Evolutionary conservation across 805 yeast species (phyloP).

Genomic region (Pichia nanzhaoensis): DNA sequence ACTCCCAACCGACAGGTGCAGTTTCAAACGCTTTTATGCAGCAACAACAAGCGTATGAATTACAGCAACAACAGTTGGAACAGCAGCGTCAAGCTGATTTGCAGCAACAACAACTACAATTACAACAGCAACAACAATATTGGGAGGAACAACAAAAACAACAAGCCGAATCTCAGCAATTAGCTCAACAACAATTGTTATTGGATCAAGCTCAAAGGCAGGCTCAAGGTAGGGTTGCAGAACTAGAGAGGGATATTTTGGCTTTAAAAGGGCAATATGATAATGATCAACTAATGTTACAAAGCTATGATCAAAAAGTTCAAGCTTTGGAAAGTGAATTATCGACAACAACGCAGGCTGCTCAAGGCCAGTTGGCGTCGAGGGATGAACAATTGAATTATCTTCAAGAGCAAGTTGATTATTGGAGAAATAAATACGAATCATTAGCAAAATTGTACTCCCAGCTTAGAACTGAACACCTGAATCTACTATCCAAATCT

Average conservation of each 20-base stretch:
- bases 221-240: conserved; percentile 72
- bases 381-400: conserved; percentile 66
- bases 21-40: conserved; percentile 34
- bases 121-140: conserved; percentile 62
- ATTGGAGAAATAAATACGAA: conserved; percentile 85
- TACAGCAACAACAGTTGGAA: conserved; percentile 54
- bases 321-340: conserved; percentile 74
- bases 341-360: conserved; percentile 49
- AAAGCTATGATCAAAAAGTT: conserved; percentile 83
- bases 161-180: conserved; percentile 60
- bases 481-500: conserved; percentile 67
- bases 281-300: conserved; percentile 73
- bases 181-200: conserved; percentile 62
- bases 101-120: conserved; percentile 59
- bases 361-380: conserved; percentile 64
- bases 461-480: conserved; percentile 86
- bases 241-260: conserved; percentile 73
- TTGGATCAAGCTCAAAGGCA: conserved; percentile 66
- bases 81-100: conserved; percentile 60
- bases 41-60: conserved; percentile 48
- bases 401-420: conserved; percentile 65
- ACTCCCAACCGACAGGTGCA: conserved; percentile 49
- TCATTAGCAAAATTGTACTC: conserved; percentile 83
- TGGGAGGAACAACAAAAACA: conserved; percentile 69
- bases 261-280: conserved; percentile 76